Evolutionary conservation across 2,329 filamentous ascomycete species (phyloP), one percentile per base, ranked within the genome.

Genomic region (Penicillium sp.): DNA sequence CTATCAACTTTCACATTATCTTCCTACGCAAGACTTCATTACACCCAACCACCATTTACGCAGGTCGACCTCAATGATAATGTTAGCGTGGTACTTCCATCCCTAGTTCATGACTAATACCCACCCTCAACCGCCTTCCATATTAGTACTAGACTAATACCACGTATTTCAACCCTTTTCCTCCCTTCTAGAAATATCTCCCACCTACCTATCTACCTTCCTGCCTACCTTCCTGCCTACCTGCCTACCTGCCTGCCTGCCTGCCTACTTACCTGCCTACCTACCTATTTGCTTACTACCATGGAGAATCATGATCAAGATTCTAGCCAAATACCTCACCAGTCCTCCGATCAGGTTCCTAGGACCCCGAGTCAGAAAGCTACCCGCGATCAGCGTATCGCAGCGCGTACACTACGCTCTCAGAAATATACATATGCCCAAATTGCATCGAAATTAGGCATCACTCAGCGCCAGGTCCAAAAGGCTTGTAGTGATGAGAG

Each of bases 391-490:
- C 28, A 38, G 31, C 43, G 54, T 15, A 22, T 55, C 14, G 54
- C 42, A 55, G 54, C 54, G 31, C 42, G 54, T 49, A 49, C 42
- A 3, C 41, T 39, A 25, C 42, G 54, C 17, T 42, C 15, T 38
- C 8, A 28, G 22, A 2, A 12, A 7, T 37, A 37, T 28, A 48
- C 43, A 1, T 55, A 55, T 49, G 41, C 54, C 5, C 54, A 55
- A 49, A 55, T 49, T 39, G 42, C 54, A 22, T 14, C 20, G 15
- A 4, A 48, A 39, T 49, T 55, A 49, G 42, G 42, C 31, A 55
- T 55, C 8, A 55, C 42, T 11, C 42, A 55, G 28, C 54, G 54
- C 5, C 17, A 55, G 54, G 54, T 55, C 37, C 41, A 55, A 39
- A 49, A 25, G 20, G 54, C 42, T 35, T 55, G n/a, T 55, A 55